Conservation (phyloP, 106 monocot genomes). For the Allium cepa region DNA sequence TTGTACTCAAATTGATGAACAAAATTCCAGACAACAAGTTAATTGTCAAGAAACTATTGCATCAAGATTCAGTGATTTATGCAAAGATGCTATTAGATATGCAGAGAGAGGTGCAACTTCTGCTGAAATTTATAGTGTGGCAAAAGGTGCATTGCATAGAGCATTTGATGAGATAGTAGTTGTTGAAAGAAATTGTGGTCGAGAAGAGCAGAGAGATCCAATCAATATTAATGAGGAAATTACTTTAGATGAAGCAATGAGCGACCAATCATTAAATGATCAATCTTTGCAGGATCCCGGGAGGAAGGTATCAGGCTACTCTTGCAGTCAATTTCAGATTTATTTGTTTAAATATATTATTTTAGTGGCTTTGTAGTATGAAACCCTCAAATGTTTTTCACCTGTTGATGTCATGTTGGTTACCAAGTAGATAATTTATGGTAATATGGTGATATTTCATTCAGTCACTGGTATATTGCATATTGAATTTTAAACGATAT, state of each 20-base stretch:
- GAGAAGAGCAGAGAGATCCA: slow-evolving; percentile 38
- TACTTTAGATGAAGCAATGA: slow-evolving; percentile 59
- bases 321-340: background rate
- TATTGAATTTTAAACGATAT: background rate
- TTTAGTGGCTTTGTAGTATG: background rate
- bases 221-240: slow-evolving; percentile 98
- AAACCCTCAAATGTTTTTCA: background rate
- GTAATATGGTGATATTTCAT: background rate
- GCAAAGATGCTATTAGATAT: slow-evolving; percentile 68
- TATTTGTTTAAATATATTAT: background rate
- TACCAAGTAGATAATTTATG: background rate
- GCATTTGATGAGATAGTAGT: slow-evolving; percentile 56
- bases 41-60: slow-evolving; percentile 31
- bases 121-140: slow-evolving; percentile 52
- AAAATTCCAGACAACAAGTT: slow-evolving; percentile 8
- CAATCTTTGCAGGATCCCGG: slow-evolving; percentile 56
- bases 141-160: slow-evolving; percentile 65
- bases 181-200: slow-evolving; percentile 43
- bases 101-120: slow-evolving; percentile 69
- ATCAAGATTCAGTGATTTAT: slow-evolving; percentile 68
- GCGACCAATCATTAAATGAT: slow-evolving; percentile 42
- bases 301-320: slow-evolving; percentile 31
- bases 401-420: background rate
- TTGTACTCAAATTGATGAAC: slow-evolving; percentile 29
- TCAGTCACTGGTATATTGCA: background rate